phyloP scores from a whole-genome alignment of 371 early-diverging fungal genomes.

The Nosema muscidifuracis region DNA sequence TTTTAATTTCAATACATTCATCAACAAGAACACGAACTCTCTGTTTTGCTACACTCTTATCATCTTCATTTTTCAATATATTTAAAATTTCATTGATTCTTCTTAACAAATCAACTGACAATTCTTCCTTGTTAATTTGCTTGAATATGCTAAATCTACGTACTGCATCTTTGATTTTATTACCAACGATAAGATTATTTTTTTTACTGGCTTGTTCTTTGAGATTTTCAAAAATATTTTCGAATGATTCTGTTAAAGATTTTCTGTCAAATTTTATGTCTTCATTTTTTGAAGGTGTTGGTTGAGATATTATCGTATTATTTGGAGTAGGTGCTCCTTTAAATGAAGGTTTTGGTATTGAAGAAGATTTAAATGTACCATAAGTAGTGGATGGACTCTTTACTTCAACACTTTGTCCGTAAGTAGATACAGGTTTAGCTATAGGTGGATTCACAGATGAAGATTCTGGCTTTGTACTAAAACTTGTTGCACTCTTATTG shows the following conservation, averaged over 20 bases:
- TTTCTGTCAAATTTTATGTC: not conserved
- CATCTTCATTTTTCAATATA: not conserved
- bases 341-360: not conserved
- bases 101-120: not conserved
- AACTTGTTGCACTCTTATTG: not conserved
- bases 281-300: not conserved
- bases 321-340: not conserved
- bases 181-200: conserved; percentile 28
- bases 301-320: not conserved
- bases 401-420: no score
- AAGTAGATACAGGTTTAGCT: not conserved
- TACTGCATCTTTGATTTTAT: conserved; percentile 30
- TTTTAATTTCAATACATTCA: conserved; percentile 13
- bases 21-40: not conserved
- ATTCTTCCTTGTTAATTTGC: not conserved
- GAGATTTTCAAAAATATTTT: not conserved
- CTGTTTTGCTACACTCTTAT: conserved; percentile 8
- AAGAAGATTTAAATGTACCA: no score
- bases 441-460: no score
- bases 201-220: conserved; percentile 20
- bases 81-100: conserved; percentile 12
- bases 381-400: no score
- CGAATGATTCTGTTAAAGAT: conserved; percentile 1
- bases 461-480: conserved; percentile 1
- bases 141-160: conserved; percentile 14